Base-by-base conservation (phyloP, 768 basidiomycete species). In the Phaeotremella skinneri region DNA sequence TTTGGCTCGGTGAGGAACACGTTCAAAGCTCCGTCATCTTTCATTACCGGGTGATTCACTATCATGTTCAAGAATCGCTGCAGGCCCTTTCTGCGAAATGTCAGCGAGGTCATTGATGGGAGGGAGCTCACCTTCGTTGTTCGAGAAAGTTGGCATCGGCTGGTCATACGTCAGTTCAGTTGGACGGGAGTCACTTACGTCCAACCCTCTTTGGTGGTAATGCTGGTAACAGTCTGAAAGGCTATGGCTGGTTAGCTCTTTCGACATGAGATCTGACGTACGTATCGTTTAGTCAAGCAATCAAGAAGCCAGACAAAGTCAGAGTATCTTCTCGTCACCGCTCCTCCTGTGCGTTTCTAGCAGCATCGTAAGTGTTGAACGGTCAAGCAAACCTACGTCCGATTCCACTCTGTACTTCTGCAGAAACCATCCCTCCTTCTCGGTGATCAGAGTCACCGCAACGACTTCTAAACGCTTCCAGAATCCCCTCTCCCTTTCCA, bases 281-380 rank as follows among this genome's bases (percentile, higher is more conserved):
- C 72, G 56, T 97, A 97, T 54, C 92, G 84, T 64, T 86, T 84
- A 52, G 84, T 76, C 43, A 99, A 81, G 62, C 85, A 87, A 63
- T 97, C 92, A 84, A 90, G 88, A 26, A 98, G 80, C 76, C 88
- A 92, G 9, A 83, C 83, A 74, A 98, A 99, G 75, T 99, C 96
- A 5, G 89, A 91, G 76, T 97, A 99, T 57, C 96, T 83, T 53
- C 94, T 81, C 27, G 85, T 81, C 21, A 97, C 89, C 14, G 89
- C 80, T 13, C 82, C 79, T 3, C 83, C 85, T 50, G 85, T 82
- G 82, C 90, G 70, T 66, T 67, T 71, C 56, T 66, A 43, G 17
- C 39, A 29, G n/a, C 32, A 55, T 39, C 9, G 37, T 34, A 21
- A 52, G 68, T 47, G 23, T 47, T 16, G 25, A 48, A 48, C 47